These are phyloP conservation scores for Vanrija humicola DNA, from an alignment of 1,284 basidiomycete species.

Conservation along the genomic window DNA sequence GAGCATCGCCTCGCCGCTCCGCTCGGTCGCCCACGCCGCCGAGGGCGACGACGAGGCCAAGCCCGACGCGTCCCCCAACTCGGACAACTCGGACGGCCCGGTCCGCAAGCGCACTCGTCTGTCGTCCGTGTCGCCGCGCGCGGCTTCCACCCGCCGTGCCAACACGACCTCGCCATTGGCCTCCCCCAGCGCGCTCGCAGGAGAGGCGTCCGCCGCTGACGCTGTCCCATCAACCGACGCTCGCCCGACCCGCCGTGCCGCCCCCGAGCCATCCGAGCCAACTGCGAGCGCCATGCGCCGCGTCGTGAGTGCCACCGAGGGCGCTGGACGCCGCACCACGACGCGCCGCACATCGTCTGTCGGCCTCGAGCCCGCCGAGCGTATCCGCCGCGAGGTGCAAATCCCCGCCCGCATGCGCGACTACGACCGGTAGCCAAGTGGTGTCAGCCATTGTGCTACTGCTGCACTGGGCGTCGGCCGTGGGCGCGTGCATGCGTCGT, in stretches of 20 bases:
- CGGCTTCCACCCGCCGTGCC: conserved; percentile 1
- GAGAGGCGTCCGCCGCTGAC: background rate
- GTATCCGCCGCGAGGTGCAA: conserved; percentile 28
- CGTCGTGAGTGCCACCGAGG: conserved; percentile 11
- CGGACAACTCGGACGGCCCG: background rate
- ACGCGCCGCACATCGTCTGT: conserved; percentile 15
- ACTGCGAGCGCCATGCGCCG: conserved; percentile 11
- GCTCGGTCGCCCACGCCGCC: conserved; percentile 20
- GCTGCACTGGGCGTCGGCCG: no score
- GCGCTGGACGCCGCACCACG: conserved; percentile 1
- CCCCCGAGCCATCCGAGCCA: conserved; percentile 3
- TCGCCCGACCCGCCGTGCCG: background rate
- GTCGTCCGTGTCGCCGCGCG: conserved; percentile 1
- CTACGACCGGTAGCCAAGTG: conserved; percentile 18
- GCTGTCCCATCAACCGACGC: background rate
- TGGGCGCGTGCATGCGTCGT: no score
- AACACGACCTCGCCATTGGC: conserved; percentile 11
- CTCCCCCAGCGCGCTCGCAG: conserved; percentile 3
- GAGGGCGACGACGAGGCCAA: conserved; percentile 11
- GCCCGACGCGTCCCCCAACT: background rate
- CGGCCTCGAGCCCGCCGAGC: conserved; percentile 19
- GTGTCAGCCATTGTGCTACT: background rate
- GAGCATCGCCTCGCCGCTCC: conserved; percentile 23
- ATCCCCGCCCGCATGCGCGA: conserved; percentile 34
- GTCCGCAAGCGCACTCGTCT: conserved; percentile 13